phyloP scores from a whole-genome alignment of 257 asterid species.

The Lithospermum erythrorhizon region DNA sequence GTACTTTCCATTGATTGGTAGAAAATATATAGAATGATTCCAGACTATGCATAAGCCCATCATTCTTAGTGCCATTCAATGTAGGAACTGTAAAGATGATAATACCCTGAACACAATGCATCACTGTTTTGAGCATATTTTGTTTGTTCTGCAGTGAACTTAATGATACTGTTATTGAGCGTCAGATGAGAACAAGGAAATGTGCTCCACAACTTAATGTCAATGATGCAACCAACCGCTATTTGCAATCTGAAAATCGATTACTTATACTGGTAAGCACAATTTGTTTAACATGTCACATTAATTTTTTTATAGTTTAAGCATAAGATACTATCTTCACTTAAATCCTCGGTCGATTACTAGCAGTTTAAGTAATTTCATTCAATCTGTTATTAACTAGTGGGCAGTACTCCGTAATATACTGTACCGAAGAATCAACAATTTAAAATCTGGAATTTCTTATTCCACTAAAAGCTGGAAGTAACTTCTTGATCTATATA shows the following conservation, averaged over 20 bases:
- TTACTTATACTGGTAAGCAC: slow-evolving; percentile 66
- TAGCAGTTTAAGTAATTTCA: too few species aligned
- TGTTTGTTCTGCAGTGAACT: slow-evolving; percentile 54
- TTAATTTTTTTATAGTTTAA: too few species aligned
- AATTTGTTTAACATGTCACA: neutral
- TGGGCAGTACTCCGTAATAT: too few species aligned
- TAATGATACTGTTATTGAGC: slow-evolving; percentile 87
- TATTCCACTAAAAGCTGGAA: too few species aligned
- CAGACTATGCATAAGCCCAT: neutral
- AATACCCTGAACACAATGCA: too few species aligned
- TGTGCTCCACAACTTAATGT: slow-evolving; percentile 55
- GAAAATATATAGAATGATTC: too few species aligned
- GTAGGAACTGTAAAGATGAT: neutral
- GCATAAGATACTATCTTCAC: too few species aligned
- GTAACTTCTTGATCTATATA: too few species aligned
- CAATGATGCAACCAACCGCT: slow-evolving; percentile 46
- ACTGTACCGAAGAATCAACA: too few species aligned
- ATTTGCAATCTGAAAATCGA: slow-evolving; percentile 61
- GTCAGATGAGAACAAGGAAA: slow-evolving; percentile 70
- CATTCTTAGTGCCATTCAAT: neutral
- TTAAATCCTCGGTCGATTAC: too few species aligned
- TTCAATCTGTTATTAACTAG: too few species aligned
- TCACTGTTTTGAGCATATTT: neutral
- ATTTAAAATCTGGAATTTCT: too few species aligned
- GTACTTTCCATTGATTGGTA: neutral